Conservation (phyloP, 1,284 basidiomycete species). For the Boletus hoseneyae region DNA sequence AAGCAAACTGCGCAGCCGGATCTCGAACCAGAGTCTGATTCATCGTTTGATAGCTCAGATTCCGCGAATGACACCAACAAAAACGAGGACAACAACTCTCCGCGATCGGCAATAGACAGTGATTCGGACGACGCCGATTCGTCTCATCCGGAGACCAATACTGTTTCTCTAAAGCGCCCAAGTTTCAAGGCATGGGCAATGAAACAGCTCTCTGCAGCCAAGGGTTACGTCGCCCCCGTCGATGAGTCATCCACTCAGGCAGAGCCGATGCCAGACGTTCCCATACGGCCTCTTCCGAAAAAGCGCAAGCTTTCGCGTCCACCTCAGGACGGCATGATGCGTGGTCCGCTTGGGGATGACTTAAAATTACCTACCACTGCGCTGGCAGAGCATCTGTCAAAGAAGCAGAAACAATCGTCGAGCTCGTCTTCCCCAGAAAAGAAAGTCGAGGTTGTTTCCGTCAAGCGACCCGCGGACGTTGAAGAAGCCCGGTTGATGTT, state of each 20-base stretch:
- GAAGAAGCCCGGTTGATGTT: slow-evolving; percentile 77
- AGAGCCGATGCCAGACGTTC: slow-evolving; percentile 16
- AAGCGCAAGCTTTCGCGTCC: slow-evolving; percentile 41
- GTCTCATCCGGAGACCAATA: slow-evolving; percentile 10
- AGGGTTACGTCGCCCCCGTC: slow-evolving; percentile 40
- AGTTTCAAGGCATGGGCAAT: slow-evolving; percentile 87
- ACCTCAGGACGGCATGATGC: slow-evolving; percentile 41
- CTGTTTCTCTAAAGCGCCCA: slow-evolving; percentile 34
- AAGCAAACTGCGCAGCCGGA: slow-evolving; percentile 17
- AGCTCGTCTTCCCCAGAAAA: slow-evolving; percentile 18
- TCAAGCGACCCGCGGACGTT: slow-evolving; percentile 72
- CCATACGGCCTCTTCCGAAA: slow-evolving; percentile 34
- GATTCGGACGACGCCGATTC: slow-evolving; percentile 12
- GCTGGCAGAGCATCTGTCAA: slow-evolving; percentile 51
- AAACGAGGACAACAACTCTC: slow-evolving; percentile 25
- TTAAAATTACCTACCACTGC: slow-evolving; percentile 59
- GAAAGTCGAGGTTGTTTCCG: slow-evolving; percentile 48
- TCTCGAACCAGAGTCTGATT: slow-evolving; percentile 45
- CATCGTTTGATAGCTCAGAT: slow-evolving; percentile 75
- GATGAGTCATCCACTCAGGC: slow-evolving; percentile 5
- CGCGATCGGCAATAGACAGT: slow-evolving; percentile 9
- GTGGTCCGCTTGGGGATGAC: slow-evolving; percentile 68
- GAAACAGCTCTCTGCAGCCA: slow-evolving; percentile 63
- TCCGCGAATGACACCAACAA: slow-evolving; percentile 55
- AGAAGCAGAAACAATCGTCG: slow-evolving; percentile 21